These are phyloP conservation scores for Clohesyomyces aquaticus DNA, from an alignment of 495 filamentous ascomycete genomes.

Conservation along the genomic window DNA sequence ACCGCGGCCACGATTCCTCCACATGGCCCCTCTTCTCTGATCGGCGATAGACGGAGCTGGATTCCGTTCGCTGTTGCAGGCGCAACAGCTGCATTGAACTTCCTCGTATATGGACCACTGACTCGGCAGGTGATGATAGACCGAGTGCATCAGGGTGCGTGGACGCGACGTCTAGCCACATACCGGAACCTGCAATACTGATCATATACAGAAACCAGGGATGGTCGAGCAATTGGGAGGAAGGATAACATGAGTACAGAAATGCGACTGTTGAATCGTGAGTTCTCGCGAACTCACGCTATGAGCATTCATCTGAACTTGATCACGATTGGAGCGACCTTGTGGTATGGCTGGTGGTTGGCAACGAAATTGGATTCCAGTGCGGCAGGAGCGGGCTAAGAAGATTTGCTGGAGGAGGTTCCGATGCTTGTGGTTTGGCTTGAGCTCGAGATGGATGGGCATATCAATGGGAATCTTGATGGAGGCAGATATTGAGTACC, in stretches of 20 bases:
- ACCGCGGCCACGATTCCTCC: conserved; percentile 55
- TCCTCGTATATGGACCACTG: conserved; percentile 47
- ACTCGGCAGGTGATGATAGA: conserved; percentile 54
- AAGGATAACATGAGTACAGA: conserved; percentile 39
- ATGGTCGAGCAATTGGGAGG: not conserved
- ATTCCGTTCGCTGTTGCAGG: conserved; percentile 51
- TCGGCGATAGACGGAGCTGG: conserved; percentile 42
- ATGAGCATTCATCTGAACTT: conserved; percentile 63
- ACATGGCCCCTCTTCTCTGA: conserved; percentile 48
- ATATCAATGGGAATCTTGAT: no score
- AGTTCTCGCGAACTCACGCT: conserved; percentile 56
- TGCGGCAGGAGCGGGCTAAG: not conserved
- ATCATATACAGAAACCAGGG: conserved; percentile 8
- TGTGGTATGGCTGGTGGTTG: conserved; percentile 57
- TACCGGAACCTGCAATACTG: no score
- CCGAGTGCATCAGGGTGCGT: conserved; percentile 50
- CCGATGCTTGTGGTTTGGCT: not conserved
- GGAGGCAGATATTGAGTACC: no score
- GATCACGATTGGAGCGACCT: conserved; percentile 54
- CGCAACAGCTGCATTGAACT: conserved; percentile 53
- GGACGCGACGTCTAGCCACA: not conserved
- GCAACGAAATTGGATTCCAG: conserved; percentile 40
- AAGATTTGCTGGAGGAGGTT: not conserved
- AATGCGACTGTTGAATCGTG: conserved; percentile 49
- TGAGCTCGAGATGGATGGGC: not conserved